phyloP scores from a whole-genome alignment of 768 basidiomycete genomes.

The Lanmaoa pseudosensibilis region DNA sequence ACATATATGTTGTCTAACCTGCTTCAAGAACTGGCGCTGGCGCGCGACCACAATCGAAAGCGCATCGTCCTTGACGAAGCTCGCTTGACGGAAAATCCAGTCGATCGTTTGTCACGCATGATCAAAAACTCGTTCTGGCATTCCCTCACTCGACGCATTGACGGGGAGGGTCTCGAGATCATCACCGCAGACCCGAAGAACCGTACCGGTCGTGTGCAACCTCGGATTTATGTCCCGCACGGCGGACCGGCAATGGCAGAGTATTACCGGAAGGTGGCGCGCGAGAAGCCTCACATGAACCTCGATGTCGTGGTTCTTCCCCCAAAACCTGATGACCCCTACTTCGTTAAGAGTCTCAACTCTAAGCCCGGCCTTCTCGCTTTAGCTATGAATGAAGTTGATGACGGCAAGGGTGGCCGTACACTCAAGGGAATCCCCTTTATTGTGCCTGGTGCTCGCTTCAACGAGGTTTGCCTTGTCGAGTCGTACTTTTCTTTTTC shows the following conservation, averaged over 20 bases:
- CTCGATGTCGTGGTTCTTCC: constrained; percentile 92
- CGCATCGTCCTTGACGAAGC: constrained; percentile 98
- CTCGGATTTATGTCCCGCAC: constrained; percentile 93
- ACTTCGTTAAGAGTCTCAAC: constrained; percentile 90
- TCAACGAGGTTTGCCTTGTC: constrained; percentile 74
- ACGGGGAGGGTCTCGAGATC: constrained; percentile 95
- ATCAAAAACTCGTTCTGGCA: constrained; percentile 99
- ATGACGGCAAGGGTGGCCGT: constrained; percentile 74
- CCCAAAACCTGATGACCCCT: constrained; percentile 79
- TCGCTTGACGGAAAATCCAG: constrained; percentile 96
- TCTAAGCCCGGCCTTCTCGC: constrained; percentile 92
- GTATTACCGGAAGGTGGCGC: constrained; percentile 90
- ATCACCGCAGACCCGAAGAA: constrained; percentile 99
- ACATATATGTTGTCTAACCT: constrained; percentile 99
- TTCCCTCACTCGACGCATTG: constrained; percentile 92
- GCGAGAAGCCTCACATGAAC: constrained; percentile 90
- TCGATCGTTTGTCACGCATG: constrained; percentile 95
- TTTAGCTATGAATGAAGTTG: constrained; percentile 91
- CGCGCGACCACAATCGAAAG: constrained; percentile 91
- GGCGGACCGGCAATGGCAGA: constrained; percentile 93
- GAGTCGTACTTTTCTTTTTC: constrained; percentile 1
- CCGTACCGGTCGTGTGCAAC: constrained; percentile 83
- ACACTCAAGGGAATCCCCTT: constrained; percentile 93
- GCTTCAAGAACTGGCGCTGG: constrained; percentile 96
- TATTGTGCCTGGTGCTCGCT: constrained; percentile 93